These are phyloP conservation scores for Chlamydomonas sphaeroides DNA, from an alignment of 139 green algal genomes.

Conservation along the genomic window DNA sequence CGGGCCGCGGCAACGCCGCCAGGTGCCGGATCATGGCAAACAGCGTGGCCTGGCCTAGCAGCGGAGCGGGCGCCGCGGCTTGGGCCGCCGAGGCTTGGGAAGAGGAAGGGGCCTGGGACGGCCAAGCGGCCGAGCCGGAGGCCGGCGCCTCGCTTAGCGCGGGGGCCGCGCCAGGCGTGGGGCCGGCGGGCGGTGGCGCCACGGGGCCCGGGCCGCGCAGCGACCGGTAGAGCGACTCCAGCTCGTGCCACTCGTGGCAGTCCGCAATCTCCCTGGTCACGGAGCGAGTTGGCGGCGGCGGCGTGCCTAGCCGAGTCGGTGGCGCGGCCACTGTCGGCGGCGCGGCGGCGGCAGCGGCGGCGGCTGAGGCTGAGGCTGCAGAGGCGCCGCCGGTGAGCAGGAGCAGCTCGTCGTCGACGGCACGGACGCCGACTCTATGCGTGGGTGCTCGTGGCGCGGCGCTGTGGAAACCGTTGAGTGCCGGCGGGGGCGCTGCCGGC, in stretches of 20 bases:
- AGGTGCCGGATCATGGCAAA: neutral
- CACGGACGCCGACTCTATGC: too few relatives aligned
- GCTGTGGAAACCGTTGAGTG: too few relatives aligned
- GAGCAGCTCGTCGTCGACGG: too few relatives aligned
- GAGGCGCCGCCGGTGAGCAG: too few relatives aligned
- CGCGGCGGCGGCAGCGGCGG: neutral
- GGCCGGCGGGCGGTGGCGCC: neutral
- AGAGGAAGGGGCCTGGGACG: too few relatives aligned
- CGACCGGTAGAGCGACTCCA: conserved; percentile 11
- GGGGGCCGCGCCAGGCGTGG: neutral
- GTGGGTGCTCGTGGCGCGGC: too few relatives aligned
- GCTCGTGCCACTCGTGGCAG: conserved; percentile 1
- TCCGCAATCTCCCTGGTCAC: neutral
- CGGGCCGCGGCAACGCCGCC: neutral
- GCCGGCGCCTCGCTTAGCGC: too few relatives aligned
- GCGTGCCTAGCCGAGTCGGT: neutral
- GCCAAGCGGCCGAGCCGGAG: neutral
- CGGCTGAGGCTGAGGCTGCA: too few relatives aligned
- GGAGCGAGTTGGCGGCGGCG: neutral
- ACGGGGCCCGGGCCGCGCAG: neutral
- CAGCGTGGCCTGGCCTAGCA: neutral
- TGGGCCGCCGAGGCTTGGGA: too few relatives aligned
- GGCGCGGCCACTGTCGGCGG: too few relatives aligned
- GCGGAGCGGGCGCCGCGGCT: neutral
- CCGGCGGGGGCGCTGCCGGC: too few relatives aligned